phyloP scores from a whole-genome alignment of 495 filamentous ascomycete species.

The Tuber brumale region DNA sequence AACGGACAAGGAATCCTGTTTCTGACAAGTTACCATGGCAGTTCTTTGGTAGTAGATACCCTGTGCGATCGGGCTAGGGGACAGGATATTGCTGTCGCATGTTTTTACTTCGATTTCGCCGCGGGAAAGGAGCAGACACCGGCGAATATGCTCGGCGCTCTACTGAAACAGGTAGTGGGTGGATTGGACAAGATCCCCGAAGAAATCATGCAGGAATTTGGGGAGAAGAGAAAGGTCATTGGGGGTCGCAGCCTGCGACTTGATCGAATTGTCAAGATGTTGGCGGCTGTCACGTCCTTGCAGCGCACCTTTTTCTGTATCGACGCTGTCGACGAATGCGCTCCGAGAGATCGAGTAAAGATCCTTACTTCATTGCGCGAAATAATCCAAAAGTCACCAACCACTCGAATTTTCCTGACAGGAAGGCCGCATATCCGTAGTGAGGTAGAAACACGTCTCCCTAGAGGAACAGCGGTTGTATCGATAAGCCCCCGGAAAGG shows the following conservation, averaged over 20 bases:
- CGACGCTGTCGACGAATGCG: not conserved
- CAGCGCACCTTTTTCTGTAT: not conserved
- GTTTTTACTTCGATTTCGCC: not conserved
- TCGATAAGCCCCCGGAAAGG: not conserved
- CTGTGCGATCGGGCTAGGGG: not conserved
- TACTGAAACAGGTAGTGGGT: not conserved
- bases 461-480: not conserved
- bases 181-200: not conserved
- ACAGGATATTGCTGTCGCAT: not conserved
- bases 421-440: not conserved
- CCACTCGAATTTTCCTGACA: not conserved
- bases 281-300: not conserved
- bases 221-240: not conserved
- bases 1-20: not conserved
- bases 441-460: not conserved
- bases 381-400: not conserved
- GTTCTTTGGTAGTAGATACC: not conserved
- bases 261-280: not conserved
- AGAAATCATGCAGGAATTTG: not conserved
- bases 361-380: not conserved
- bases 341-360: not conserved
- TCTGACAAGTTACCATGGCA: not conserved
- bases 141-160: not conserved
- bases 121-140: not conserved
- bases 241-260: not conserved